phyloP scores from a whole-genome alignment of 257 asterid species.

The Nyctanthes arbortristis region DNA sequence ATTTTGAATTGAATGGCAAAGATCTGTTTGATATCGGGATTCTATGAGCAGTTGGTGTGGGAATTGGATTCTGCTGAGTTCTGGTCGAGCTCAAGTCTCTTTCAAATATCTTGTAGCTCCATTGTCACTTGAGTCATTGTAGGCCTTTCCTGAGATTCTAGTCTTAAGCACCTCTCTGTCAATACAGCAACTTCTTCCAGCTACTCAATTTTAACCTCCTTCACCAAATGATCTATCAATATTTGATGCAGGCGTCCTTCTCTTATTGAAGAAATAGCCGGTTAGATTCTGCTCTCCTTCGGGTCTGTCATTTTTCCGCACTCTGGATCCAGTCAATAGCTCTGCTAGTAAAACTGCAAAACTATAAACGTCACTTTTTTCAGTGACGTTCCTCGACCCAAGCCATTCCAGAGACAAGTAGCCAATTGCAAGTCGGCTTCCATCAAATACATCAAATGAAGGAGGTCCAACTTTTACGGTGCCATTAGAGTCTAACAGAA shows the following conservation, averaged over 20 bases:
- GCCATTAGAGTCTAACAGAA: conserved; percentile 16
- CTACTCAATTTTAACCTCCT: background rate
- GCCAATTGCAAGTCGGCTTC: background rate
- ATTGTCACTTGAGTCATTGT: conserved; percentile 29
- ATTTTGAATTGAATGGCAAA: no score
- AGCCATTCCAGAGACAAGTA: conserved; percentile 19
- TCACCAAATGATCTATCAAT: conserved; percentile 7
- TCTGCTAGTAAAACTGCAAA: conserved; percentile 28
- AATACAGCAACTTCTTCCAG: conserved; percentile 17
- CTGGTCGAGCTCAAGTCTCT: background rate
- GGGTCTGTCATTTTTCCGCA: background rate
- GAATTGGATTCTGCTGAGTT: background rate
- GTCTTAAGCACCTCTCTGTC: conserved; percentile 19
- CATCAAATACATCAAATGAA: background rate
- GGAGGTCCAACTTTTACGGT: conserved; percentile 21
- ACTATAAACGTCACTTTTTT: conserved; percentile 30
- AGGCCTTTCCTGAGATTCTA: conserved; percentile 21
- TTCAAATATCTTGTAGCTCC: conserved; percentile 2
- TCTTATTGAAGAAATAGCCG: background rate
- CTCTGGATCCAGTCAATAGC: conserved; percentile 26
- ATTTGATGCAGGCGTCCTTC: conserved; percentile 8
- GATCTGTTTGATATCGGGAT: background rate
- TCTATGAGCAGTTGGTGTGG: background rate
- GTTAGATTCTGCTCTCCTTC: conserved; percentile 2
- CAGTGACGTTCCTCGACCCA: background rate